phyloP scores from a whole-genome alignment of 768 basidiomycete species.

The Hebeloma cylindrosporum region DNA sequence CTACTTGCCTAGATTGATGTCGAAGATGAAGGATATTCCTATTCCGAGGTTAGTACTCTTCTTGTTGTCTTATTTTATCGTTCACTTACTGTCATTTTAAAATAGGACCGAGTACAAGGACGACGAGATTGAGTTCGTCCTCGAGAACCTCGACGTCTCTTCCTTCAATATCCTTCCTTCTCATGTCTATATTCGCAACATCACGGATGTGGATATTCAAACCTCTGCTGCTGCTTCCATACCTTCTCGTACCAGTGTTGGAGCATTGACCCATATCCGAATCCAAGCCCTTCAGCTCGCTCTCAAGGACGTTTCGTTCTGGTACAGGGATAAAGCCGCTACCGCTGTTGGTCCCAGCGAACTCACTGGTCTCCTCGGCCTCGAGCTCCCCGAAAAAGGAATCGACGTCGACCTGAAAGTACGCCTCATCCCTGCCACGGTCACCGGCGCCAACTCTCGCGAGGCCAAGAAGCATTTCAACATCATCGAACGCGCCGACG shows the following conservation, averaged over 20 bases:
- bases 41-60: conserved; percentile 56
- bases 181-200: conserved; percentile 70
- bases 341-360: conserved; percentile 50
- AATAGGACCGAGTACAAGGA: conserved; percentile 72
- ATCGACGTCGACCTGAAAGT: conserved; percentile 69
- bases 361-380: conserved; percentile 60
- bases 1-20: conserved; percentile 61
- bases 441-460: conserved; percentile 42
- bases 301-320: conserved; percentile 71
- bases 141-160: conserved; percentile 73
- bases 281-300: conserved; percentile 64
- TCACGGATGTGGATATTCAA: conserved; percentile 55
- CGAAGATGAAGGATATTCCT: conserved; percentile 57
- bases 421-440: conserved; percentile 56
- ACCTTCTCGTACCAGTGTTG: conserved; percentile 48
- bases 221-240: conserved; percentile 37
- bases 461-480: conserved; percentile 49
- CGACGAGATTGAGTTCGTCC: conserved; percentile 64
- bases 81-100: not conserved
- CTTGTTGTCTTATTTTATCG: not conserved
- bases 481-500: conserved; percentile 48
- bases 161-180: conserved; percentile 67
- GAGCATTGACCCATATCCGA: conserved; percentile 64
- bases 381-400: conserved; percentile 64
- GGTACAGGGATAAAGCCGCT: conserved; percentile 62